Conservation (phyloP, 176 grass and related monocot genomes). For the Thinopyrum elongatum region DNA sequence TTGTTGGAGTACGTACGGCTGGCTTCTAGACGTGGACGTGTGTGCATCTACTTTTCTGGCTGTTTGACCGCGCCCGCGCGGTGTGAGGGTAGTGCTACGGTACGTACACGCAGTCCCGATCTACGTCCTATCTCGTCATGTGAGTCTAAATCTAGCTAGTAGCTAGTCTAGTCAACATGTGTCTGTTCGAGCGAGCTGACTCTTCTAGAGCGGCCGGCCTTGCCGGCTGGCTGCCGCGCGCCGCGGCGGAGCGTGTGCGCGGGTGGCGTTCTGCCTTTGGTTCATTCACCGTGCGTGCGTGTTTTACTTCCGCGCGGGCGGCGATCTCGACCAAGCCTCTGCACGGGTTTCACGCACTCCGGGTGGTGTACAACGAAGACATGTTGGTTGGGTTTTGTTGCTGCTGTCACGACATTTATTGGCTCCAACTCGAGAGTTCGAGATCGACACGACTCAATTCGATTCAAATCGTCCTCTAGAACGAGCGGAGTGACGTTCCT, state of each 20-base stretch:
- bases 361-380: background rate
- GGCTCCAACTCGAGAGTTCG: background rate
- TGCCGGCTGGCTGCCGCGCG: background rate
- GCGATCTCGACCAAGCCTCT: background rate
- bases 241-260: background rate
- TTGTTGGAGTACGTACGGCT: background rate
- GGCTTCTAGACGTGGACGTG: slow-evolving; percentile 31
- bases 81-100: no score
- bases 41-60: slow-evolving; percentile 23
- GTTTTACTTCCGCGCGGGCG: no score
- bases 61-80: background rate
- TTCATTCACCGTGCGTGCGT: no score
- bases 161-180: background rate
- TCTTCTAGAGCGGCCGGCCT: background rate
- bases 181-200: background rate
- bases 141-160: background rate
- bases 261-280: background rate
- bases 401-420: background rate
- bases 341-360: background rate
- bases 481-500: background rate
- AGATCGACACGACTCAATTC: background rate
- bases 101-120: background rate
- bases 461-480: background rate
- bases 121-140: background rate
- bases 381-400: background rate